These are phyloP conservation scores for Phytophthora citricola DNA, from an alignment of 352 stramenopile species.

Conservation along the genomic window DNA sequence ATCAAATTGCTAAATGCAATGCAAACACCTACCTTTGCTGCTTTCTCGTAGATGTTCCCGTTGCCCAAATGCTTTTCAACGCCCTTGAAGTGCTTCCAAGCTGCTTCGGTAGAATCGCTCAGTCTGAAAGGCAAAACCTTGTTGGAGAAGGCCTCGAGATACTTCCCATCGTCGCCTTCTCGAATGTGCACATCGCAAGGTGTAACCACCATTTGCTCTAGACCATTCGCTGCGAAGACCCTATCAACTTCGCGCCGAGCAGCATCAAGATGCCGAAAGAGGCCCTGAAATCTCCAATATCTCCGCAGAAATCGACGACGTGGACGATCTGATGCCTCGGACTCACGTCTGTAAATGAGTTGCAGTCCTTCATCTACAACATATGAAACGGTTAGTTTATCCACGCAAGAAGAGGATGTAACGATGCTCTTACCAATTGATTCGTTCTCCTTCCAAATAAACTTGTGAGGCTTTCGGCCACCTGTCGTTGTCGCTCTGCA, in stretches of 20 bases:
- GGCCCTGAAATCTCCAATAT: conserved; percentile 10
- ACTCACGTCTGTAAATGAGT: not conserved
- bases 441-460: conserved; percentile 13
- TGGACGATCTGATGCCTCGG: not conserved
- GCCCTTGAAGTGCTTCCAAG: conserved; percentile 41
- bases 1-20: too few species aligned
- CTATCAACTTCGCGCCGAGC: conserved; percentile 26
- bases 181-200: conserved; percentile 11
- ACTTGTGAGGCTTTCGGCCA: conserved; percentile 2
- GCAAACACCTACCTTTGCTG: conserved; percentile 2
- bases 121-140: conserved; percentile 42
- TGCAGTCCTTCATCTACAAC: too few species aligned
- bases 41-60: conserved; percentile 1
- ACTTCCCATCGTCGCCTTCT: conserved; percentile 24
- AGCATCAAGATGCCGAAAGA: conserved; percentile 24
- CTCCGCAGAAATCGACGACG: not conserved
- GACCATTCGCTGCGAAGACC: conserved; percentile 9
- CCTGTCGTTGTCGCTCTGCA: conserved; percentile 30
- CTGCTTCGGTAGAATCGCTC: conserved; percentile 2
- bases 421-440: conserved; percentile 8
- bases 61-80: conserved; percentile 18
- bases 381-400: too few species aligned
- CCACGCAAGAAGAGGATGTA: not conserved
- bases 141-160: conserved; percentile 34
- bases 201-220: too few species aligned